Evolutionary conservation across 345 rosid species (phyloP).

Genomic region (Moricandia moricandioides): DNA sequence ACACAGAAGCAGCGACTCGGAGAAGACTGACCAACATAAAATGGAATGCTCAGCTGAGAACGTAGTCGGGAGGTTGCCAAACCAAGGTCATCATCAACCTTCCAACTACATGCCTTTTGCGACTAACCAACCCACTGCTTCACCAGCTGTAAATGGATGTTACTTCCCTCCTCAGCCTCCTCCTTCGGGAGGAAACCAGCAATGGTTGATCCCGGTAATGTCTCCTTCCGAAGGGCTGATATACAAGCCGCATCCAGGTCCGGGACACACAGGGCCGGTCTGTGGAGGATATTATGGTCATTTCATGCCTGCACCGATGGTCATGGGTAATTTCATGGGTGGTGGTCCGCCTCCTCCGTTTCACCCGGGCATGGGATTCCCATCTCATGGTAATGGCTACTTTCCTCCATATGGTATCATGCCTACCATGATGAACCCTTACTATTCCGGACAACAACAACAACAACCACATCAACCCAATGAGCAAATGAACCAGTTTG

Average conservation of each 20-base stretch:
- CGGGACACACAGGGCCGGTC: slow-evolving; percentile 54
- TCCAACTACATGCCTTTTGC: slow-evolving; percentile 37
- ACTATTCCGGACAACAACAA: slow-evolving; percentile 44
- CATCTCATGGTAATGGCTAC: slow-evolving; percentile 54
- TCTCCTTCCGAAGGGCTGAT: slow-evolving; percentile 88
- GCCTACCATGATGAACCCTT: slow-evolving; percentile 51
- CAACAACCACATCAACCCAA: neutral
- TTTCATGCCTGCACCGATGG: slow-evolving; percentile 45
- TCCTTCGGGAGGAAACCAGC: slow-evolving; percentile 51
- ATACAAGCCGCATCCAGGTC: slow-evolving; percentile 72
- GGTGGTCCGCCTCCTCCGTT: slow-evolving; percentile 39
- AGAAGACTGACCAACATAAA: slow-evolving; percentile 37
- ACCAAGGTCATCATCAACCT: slow-evolving; percentile 40
- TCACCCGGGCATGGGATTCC: slow-evolving; percentile 56
- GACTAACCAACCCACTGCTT: slow-evolving; percentile 9
- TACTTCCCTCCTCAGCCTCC: slow-evolving; percentile 56
- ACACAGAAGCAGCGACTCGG: slow-evolving; percentile 37
- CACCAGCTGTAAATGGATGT: slow-evolving; percentile 22
- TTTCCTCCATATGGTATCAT: slow-evolving; percentile 61
- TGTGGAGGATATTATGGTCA: slow-evolving; percentile 53
- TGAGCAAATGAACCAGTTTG: slow-evolving; percentile 46
- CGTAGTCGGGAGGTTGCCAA: slow-evolving; percentile 11
- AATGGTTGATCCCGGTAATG: slow-evolving; percentile 86
- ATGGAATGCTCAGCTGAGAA: slow-evolving; percentile 40
- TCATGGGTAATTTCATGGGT: slow-evolving; percentile 29